Conservation (phyloP, 352 stramenopile genomes). For the Peronospora belbahrii region DNA sequence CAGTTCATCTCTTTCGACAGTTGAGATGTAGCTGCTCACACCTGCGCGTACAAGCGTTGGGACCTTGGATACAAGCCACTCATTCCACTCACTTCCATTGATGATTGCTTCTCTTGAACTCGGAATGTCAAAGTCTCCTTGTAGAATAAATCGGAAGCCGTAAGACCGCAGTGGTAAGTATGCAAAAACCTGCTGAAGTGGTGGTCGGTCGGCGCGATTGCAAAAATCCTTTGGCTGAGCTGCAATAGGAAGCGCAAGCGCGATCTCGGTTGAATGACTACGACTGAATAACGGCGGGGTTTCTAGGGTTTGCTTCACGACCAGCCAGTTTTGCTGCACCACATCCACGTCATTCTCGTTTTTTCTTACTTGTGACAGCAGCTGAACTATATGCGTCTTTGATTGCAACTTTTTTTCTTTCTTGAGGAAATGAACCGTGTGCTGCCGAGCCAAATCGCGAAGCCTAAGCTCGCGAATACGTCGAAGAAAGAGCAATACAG, state of each 20-base stretch:
- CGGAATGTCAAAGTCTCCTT: constrained; percentile 81
- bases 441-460: constrained; percentile 28
- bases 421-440: constrained; percentile 40
- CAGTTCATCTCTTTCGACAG: background rate
- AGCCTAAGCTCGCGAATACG: constrained; percentile 62
- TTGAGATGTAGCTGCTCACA: constrained; percentile 23
- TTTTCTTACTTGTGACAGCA: constrained; percentile 30
- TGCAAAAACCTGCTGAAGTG: constrained; percentile 75
- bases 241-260: constrained; percentile 41
- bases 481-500: constrained; percentile 71
- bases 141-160: constrained; percentile 79
- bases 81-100: constrained; percentile 83
- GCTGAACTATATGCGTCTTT: constrained; percentile 26
- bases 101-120: constrained; percentile 80
- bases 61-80: constrained; percentile 76
- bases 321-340: constrained; percentile 48
- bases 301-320: constrained; percentile 40
- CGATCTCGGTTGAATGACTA: constrained; percentile 40
- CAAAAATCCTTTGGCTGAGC: constrained; percentile 1
- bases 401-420: constrained; percentile 24
- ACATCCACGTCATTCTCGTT: constrained; percentile 5
- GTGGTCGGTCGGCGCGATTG: constrained; percentile 20
- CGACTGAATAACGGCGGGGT: constrained; percentile 18
- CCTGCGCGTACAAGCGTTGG: constrained; percentile 39
- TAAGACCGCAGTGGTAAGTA: constrained; percentile 78